Percentiles rank a stretch among this genome's conserved stretches.
Conservation (phyloP, 148 eudicot genomes). For the Polygonum aviculare region DNA sequence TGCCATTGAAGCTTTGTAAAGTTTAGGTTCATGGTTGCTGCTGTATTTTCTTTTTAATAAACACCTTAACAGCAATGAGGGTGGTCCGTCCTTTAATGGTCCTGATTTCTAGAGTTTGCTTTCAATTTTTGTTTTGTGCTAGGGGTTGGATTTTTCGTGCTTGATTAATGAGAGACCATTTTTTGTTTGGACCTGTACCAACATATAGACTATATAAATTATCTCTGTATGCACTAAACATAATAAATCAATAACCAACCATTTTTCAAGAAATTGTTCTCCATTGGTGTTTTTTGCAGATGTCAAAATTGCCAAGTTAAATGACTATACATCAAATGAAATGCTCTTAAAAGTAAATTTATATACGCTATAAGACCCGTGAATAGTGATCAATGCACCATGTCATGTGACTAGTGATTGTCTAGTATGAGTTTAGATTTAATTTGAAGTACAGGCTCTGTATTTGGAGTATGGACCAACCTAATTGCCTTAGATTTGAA, state of each 20-base stretch:
- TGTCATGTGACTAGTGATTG: not conserved
- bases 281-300: not conserved
- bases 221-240: not conserved
- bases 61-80: not conserved
- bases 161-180: not conserved
- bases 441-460: not conserved
- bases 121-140: not conserved
- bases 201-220: not conserved
- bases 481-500: not conserved
- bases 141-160: not conserved
- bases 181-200: too few relatives aligned
- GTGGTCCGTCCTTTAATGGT: conserved; percentile 5
- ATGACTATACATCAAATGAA: too few relatives aligned
- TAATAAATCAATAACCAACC: not conserved
- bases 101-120: not conserved
- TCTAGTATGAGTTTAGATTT: not conserved
- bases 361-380: not conserved
- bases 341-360: not conserved
- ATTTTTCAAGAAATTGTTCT: not conserved
- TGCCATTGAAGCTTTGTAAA: conserved; percentile 2
- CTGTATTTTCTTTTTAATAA: not conserved
- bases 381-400: not conserved
- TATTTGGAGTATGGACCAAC: not conserved
- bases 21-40: not conserved
- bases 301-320: too few relatives aligned